A percentile compares a stretch with the other conserved stretches of the same genome.
These are phyloP conservation scores for Schizophyllum commune DNA, from an alignment of 1,284 basidiomycete species.

Conservation along the genomic window DNA sequence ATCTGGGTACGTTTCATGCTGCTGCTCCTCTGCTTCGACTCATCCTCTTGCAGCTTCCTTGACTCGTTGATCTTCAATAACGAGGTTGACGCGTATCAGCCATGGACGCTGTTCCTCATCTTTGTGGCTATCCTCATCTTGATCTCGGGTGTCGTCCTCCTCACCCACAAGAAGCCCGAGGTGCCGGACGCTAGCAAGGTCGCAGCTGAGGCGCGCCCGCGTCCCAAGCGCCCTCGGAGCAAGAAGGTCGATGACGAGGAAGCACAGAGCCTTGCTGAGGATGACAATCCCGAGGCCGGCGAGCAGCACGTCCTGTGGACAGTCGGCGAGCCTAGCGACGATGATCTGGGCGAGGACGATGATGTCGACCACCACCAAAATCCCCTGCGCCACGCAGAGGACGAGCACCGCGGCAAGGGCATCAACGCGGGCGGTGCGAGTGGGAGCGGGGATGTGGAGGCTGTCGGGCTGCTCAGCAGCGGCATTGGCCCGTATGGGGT, in stretches of 20 bases:
- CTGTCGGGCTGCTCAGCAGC: background rate
- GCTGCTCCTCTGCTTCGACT: background rate
- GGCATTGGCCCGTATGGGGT: background rate
- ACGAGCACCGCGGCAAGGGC: background rate
- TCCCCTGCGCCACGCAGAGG: conserved; percentile 4
- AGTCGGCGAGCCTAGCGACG: conserved; percentile 58
- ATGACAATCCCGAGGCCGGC: conserved; percentile 21
- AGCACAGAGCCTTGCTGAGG: conserved; percentile 14
- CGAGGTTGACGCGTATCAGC: conserved; percentile 72
- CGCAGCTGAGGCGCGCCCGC: background rate
- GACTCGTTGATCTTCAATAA: conserved; percentile 76
- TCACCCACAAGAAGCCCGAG: conserved; percentile 81
- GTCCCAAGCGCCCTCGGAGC: background rate
- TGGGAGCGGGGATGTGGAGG: background rate
- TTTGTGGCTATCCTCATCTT: conserved; percentile 79
- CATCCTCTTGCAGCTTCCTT: conserved; percentile 39
- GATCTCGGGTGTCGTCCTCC: conserved; percentile 78
- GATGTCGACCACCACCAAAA: conserved; percentile 13
- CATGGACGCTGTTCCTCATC: conserved; percentile 83
- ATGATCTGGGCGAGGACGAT: conserved; percentile 23
- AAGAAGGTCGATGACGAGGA: conserved; percentile 17
- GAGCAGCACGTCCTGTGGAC: conserved; percentile 51
- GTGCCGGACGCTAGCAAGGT: conserved; percentile 11
- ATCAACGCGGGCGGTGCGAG: background rate
- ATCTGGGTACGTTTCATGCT: conserved; percentile 37